Percentiles rank a stretch among this genome's conserved stretches.
Conservation (phyloP, 495 filamentous ascomycete genomes). For the Sporormia fimetaria region DNA sequence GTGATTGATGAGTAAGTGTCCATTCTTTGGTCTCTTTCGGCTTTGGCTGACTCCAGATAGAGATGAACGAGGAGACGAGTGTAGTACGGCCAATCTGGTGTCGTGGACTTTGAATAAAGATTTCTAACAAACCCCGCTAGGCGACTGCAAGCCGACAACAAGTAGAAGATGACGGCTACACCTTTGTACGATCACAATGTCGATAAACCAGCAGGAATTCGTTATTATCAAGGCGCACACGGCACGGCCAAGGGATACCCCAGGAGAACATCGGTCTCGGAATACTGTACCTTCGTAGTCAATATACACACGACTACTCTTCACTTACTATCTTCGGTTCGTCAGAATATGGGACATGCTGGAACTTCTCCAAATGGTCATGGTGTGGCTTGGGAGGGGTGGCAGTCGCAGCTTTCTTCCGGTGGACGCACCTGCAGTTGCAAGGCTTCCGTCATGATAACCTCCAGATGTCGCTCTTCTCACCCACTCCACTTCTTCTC, state of each 20-base stretch:
- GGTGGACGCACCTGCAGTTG: no score
- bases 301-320: no score
- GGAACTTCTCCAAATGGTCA: no score
- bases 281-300: constrained; percentile 16
- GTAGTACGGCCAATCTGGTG: constrained; percentile 36
- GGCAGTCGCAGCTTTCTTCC: no score
- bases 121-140: constrained; percentile 1
- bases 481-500: no score
- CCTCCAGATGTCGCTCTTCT: no score
- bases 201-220: not conserved
- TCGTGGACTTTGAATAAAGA: constrained; percentile 11
- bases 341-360: no score
- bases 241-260: constrained; percentile 14
- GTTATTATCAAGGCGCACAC: constrained; percentile 19
- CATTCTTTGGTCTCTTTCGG: not conserved
- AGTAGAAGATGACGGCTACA: constrained; percentile 5
- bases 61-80: constrained; percentile 29
- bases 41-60: constrained; percentile 1
- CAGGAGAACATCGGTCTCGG: constrained; percentile 5
- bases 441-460: no score
- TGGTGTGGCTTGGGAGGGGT: no score
- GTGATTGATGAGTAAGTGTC: constrained; percentile 36
- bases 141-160: constrained; percentile 17
- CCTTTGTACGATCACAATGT: constrained; percentile 3
- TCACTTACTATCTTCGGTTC: no score